Percentiles rank a stretch among this genome's conserved stretches.
Evolutionary conservation across 768 basidiomycete species (phyloP).

Genomic region (Antrodiella citrinella): DNA sequence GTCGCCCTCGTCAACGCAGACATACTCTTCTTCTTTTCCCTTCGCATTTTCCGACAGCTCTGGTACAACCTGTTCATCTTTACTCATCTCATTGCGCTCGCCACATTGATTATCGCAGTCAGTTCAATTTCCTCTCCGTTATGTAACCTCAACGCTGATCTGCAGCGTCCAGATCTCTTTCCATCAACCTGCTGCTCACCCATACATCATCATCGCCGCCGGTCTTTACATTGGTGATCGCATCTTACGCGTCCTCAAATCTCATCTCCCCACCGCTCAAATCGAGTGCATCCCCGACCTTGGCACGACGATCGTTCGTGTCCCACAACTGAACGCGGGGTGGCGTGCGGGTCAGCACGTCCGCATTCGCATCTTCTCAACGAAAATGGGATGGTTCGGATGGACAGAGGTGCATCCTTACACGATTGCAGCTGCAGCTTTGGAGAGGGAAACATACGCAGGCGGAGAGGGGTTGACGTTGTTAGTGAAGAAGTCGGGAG

Average conservation of each 20-base stretch:
- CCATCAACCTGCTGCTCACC: constrained; percentile 24
- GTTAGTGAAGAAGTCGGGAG: constrained; percentile 57
- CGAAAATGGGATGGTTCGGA: constrained; percentile 31
- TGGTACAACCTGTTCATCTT: constrained; percentile 29
- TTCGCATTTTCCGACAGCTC: constrained; percentile 24
- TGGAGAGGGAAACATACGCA: neutral
- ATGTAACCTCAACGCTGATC: constrained; percentile 13
- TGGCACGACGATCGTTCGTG: constrained; percentile 39
- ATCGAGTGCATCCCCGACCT: constrained; percentile 39
- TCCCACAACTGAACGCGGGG: constrained; percentile 41
- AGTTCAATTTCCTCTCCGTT: neutral
- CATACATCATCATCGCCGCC: constrained; percentile 32
- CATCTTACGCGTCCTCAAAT: constrained; percentile 36
- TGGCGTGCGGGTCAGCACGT: constrained; percentile 60
- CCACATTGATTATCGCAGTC: constrained; percentile 34
- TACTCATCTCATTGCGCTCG: constrained; percentile 29
- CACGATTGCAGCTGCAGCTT: constrained; percentile 35
- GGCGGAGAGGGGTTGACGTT: constrained; percentile 54
- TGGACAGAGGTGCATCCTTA: constrained; percentile 41
- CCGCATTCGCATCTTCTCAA: constrained; percentile 36
- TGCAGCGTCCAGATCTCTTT: constrained; percentile 7
- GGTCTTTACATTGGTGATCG: constrained; percentile 39
- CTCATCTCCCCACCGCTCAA: constrained; percentile 35
- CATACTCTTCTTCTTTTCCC: constrained; percentile 27
- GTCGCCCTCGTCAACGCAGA: constrained; percentile 22